phyloP scores from a whole-genome alignment of 768 basidiomycete species.

The Suillus spraguei region DNA sequence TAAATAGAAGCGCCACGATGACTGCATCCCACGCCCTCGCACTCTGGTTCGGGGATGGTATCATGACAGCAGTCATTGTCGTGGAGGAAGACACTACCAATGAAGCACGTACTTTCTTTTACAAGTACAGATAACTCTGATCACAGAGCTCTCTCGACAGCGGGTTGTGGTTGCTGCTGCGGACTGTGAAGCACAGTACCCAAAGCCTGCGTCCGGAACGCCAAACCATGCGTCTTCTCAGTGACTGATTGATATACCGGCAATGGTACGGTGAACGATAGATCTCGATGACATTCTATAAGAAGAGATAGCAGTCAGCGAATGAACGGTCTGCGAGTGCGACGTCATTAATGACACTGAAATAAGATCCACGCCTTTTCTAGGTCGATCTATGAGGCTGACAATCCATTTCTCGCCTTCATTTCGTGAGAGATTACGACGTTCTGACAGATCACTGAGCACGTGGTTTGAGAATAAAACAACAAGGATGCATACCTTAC shows the following conservation, averaged over 20 bases:
- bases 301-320: background rate
- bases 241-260: constrained; percentile 94
- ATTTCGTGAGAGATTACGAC: constrained; percentile 89
- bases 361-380: constrained; percentile 66
- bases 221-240: constrained; percentile 91
- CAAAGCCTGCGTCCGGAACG: constrained; percentile 88
- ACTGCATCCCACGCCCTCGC: too few relatives aligned
- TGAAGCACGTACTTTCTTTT: constrained; percentile 1
- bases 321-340: constrained; percentile 16
- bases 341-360: constrained; percentile 3
- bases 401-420: constrained; percentile 99
- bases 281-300: constrained; percentile 94
- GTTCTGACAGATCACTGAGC: constrained; percentile 84
- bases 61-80: background rate
- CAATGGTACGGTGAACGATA: constrained; percentile 82
- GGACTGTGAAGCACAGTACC: constrained; percentile 63
- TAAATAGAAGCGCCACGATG: too few relatives aligned
- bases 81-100: background rate
- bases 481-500: constrained; percentile 21
- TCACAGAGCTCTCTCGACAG: constrained; percentile 30
- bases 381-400: constrained; percentile 97
- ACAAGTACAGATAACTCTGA: constrained; percentile 11
- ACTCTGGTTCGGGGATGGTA: too few relatives aligned
- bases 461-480: constrained; percentile 6
- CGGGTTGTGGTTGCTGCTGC: constrained; percentile 30